These are phyloP conservation scores for Quercus gilva DNA, from an alignment of 306 rosid species.

Conservation along the genomic window DNA sequence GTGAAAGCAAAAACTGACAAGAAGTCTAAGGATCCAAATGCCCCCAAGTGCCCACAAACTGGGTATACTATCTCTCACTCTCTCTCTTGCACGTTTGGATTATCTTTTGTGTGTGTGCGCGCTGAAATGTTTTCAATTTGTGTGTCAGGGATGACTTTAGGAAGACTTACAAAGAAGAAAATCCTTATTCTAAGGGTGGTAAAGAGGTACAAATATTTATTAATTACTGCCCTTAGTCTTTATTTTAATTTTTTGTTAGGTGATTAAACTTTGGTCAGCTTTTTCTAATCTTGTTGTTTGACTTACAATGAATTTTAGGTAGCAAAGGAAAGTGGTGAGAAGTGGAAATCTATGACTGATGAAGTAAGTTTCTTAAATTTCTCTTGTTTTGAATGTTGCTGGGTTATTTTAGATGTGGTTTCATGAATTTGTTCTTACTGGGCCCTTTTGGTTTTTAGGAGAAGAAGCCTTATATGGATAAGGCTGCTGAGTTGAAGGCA, in stretches of 20 bases:
- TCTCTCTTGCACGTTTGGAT: background rate
- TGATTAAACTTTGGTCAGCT: background rate
- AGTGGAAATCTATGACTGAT: slow-evolving; percentile 73
- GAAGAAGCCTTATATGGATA: slow-evolving; percentile 73
- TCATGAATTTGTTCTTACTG: background rate
- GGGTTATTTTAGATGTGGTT: background rate
- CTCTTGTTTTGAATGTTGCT: background rate
- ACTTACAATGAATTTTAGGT: slow-evolving; percentile 34
- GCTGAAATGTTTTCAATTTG: background rate
- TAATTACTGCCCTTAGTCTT: too few relatives aligned
- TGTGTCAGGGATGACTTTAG: slow-evolving; percentile 74
- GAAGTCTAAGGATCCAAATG: slow-evolving; percentile 64
- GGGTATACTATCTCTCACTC: slow-evolving; percentile 31
- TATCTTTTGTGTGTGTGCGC: background rate
- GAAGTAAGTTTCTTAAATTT: slow-evolving; percentile 44
- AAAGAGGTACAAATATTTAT: slow-evolving; percentile 40
- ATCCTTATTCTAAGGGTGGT: slow-evolving; percentile 69
- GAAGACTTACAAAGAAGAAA: slow-evolving; percentile 60
- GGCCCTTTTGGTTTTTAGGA: slow-evolving; percentile 39
- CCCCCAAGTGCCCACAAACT: slow-evolving; percentile 77
- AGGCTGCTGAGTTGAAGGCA: slow-evolving; percentile 69
- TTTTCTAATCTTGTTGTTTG: background rate
- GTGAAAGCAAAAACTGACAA: slow-evolving; percentile 42
- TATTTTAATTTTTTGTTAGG: background rate
- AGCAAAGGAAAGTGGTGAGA: slow-evolving; percentile 77